Percentiles rank a stretch among this genome's conserved stretches.
phyloP scores from a whole-genome alignment of 495 filamentous ascomycete species.

The Lophiotrema nucula region DNA sequence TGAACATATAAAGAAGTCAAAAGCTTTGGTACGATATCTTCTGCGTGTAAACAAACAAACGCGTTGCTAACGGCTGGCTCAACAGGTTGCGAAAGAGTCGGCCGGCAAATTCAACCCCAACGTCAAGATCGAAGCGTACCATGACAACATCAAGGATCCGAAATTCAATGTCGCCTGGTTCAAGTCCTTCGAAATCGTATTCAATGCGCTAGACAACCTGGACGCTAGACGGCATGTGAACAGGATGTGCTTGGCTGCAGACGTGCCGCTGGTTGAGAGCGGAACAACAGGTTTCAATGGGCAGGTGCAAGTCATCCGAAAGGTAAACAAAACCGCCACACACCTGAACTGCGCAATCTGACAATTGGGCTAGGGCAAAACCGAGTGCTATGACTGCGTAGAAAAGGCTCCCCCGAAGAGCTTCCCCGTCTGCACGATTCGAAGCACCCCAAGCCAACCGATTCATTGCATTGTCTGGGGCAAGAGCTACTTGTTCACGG shows the following conservation, averaged over 20 bases:
- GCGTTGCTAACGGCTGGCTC: not conserved
- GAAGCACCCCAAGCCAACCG: constrained; percentile 89
- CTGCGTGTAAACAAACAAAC: not conserved
- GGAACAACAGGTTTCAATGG: constrained; percentile 98
- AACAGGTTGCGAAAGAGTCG: constrained; percentile 88
- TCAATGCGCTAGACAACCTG: constrained; percentile 96
- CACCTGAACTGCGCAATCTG: not conserved
- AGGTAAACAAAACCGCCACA: constrained; percentile 46
- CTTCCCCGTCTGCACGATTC: constrained; percentile 94
- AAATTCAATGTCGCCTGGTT: constrained; percentile 93
- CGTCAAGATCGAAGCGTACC: constrained; percentile 84
- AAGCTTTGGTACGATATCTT: constrained; percentile 70
- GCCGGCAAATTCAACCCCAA: constrained; percentile 88
- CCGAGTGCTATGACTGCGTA: constrained; percentile 95
- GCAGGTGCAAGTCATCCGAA: constrained; percentile 94
- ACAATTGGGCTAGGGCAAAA: constrained; percentile 59
- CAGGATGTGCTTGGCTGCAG: constrained; percentile 90
- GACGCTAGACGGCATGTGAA: constrained; percentile 95
- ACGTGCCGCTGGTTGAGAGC: constrained; percentile 91
- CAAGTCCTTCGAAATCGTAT: constrained; percentile 74
- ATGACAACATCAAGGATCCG: constrained; percentile 94
- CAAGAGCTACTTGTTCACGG: constrained; percentile 92
- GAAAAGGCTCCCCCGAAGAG: constrained; percentile 84
- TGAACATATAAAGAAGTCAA: constrained; percentile 97
- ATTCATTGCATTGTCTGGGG: constrained; percentile 99